Evolutionary conservation across 176 grass and related monocot genomes (phyloP).

Genomic region (Sorghum bicolor): DNA sequence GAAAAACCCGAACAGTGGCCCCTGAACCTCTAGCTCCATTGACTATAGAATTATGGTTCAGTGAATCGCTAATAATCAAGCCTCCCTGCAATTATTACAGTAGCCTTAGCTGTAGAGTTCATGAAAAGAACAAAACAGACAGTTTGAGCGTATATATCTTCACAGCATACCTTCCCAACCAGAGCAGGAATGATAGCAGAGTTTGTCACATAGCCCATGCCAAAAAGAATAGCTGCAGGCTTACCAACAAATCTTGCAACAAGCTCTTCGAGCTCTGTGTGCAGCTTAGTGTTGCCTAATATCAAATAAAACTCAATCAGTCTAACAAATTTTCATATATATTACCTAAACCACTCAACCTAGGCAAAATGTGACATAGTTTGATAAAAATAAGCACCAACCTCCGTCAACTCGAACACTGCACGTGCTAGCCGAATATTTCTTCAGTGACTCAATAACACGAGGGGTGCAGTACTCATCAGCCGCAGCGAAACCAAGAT

Average conservation of each 20-base stretch:
- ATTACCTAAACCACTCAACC: constrained; percentile 20
- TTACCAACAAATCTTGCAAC: constrained; percentile 84
- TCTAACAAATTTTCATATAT: not conserved
- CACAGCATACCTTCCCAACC: constrained; percentile 62
- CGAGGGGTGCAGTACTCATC: constrained; percentile 91
- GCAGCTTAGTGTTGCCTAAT: constrained; percentile 81
- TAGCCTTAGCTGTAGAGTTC: constrained; percentile 14
- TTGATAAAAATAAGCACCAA: constrained; percentile 24
- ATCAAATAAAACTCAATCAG: constrained; percentile 15
- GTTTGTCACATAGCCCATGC: constrained; percentile 97
- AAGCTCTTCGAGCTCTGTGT: constrained; percentile 73
- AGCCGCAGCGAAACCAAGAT: constrained; percentile 91
- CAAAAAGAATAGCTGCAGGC: constrained; percentile 78
- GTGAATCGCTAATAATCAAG: constrained; percentile 85
- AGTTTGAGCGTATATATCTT: not conserved
- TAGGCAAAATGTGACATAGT: constrained; percentile 16
- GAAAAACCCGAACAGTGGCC: constrained; percentile 80
- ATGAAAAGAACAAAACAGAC: not conserved
- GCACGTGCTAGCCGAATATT: constrained; percentile 85
- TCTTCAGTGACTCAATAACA: constrained; percentile 87
- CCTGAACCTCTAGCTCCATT: constrained; percentile 89
- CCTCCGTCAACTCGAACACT: constrained; percentile 80
- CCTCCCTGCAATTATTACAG: constrained; percentile 58
- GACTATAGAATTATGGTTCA: constrained; percentile 98
- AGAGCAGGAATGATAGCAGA: constrained; percentile 82